These are phyloP conservation scores for Acrocalymma vagum DNA, from an alignment of 2,329 filamentous ascomycete genomes.

Conservation along the genomic window DNA sequence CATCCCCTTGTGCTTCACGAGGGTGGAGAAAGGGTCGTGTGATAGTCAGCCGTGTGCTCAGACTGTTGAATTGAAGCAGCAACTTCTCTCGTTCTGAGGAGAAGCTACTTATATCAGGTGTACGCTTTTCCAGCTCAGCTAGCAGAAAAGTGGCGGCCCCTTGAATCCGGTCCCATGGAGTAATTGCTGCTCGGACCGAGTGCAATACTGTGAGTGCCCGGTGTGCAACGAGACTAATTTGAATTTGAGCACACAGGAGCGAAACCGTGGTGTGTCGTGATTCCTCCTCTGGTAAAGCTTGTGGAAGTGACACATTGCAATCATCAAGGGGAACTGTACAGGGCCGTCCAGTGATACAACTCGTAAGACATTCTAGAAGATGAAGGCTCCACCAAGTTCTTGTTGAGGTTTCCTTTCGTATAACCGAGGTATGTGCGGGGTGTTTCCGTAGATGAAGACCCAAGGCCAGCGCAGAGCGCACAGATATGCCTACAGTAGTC, in stretches of 20 bases:
- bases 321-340: slow-evolving; percentile 1
- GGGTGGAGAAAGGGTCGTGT: slow-evolving; percentile 6
- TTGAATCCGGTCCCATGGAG: slow-evolving; percentile 2
- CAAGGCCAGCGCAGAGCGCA: slow-evolving; percentile 3
- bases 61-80: slow-evolving; percentile 9
- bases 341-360: slow-evolving; percentile 5
- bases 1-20: neutral
- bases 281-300: neutral
- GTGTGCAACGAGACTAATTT: slow-evolving; percentile 7
- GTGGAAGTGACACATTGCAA: slow-evolving; percentile 1
- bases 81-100: slow-evolving; percentile 4
- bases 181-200: slow-evolving; percentile 5
- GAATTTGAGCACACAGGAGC: neutral
- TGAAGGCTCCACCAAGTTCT: slow-evolving; percentile 9
- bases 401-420: neutral
- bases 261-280: neutral
- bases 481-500: slow-evolving; percentile 2
- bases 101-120: slow-evolving; percentile 1
- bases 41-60: slow-evolving; percentile 7
- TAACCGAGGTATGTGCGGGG: neutral
- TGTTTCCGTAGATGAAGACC: slow-evolving; percentile 2
- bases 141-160: neutral
- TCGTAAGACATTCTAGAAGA: slow-evolving; percentile 4
- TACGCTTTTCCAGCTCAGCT: slow-evolving; percentile 2
- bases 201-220: slow-evolving; percentile 5